Percentiles rank a stretch among this genome's conserved stretches.
Conservation (phyloP, 225 moss, liverwort and hornwort species). For the Sphagnum tenellum region DNA sequence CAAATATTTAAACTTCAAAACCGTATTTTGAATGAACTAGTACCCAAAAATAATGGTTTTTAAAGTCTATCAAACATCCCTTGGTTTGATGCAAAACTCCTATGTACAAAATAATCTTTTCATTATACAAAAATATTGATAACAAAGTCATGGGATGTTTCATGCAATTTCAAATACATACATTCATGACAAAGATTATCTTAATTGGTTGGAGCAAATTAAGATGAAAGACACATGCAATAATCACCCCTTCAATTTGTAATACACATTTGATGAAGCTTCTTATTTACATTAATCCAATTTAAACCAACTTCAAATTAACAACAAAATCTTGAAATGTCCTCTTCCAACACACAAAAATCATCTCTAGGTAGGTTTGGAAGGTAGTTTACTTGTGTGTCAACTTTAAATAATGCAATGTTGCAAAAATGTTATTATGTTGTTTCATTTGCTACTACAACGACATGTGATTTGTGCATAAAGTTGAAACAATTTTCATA, state of each 20-base stretch:
- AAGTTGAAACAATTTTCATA: background rate
- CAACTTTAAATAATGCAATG: background rate
- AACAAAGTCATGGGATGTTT: background rate
- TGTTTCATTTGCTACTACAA: background rate
- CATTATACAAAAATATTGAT: background rate
- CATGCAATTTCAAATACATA: background rate
- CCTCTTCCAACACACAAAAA: no score
- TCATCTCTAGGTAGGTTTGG: background rate
- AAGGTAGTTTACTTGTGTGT: background rate
- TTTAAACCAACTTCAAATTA: no score
- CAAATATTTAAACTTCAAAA: no score
- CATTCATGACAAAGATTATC: no score
- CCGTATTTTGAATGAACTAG: no score
- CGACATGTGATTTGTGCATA: background rate
- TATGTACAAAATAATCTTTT: background rate
- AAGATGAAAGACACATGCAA: no score
- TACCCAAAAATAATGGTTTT: background rate
- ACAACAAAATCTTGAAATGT: no score
- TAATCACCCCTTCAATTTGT: no score
- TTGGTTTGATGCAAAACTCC: background rate
- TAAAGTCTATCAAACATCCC: background rate
- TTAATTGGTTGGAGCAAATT: no score
- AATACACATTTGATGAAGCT: no score
- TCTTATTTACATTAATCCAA: no score
- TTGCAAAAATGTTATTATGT: background rate